Conservation (phyloP, 306 rosid species). For the Vigna mungo region DNA sequence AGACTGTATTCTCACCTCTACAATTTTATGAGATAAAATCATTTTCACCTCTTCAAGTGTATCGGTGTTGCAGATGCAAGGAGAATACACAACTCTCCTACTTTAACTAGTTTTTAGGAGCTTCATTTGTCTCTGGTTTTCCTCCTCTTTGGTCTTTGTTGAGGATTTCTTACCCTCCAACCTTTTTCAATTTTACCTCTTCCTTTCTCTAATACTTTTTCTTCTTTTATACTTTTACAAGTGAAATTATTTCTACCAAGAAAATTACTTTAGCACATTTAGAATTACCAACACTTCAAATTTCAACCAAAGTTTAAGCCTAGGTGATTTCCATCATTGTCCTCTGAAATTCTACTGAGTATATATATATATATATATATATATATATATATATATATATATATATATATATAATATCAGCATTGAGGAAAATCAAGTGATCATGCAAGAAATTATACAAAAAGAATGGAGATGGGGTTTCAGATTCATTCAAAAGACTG, state of each 20-base stretch:
- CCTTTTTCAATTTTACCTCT: not conserved
- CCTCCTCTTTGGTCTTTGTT: not conserved
- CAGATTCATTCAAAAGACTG: slow-evolving; percentile 28
- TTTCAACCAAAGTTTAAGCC: slow-evolving; percentile 28
- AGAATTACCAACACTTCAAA: slow-evolving; percentile 15
- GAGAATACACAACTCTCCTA: not conserved
- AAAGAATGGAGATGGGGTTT: slow-evolving; percentile 16
- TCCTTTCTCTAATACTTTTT: not conserved
- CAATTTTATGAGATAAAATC: not conserved
- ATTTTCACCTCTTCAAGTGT: slow-evolving; percentile 12
- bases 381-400: no score
- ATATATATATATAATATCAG: not conserved
- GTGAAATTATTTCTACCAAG: not conserved
- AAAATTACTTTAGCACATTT: not conserved
- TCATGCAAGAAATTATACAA: slow-evolving; percentile 9
- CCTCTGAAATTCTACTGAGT: not conserved
- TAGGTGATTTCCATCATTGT: slow-evolving; percentile 10
- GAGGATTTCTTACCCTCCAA: slow-evolving; percentile 5
- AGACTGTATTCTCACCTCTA: not conserved
- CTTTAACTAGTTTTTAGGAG: slow-evolving; percentile 2
- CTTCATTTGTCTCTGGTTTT: not conserved
- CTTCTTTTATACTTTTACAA: not conserved
- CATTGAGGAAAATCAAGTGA: slow-evolving; percentile 23
- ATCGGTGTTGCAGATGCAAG: not conserved
- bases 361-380: no score